These are phyloP conservation scores for Colletotrichum echinochloae DNA, from an alignment of 2,329 filamentous ascomycete species.

Conservation along the genomic window DNA sequence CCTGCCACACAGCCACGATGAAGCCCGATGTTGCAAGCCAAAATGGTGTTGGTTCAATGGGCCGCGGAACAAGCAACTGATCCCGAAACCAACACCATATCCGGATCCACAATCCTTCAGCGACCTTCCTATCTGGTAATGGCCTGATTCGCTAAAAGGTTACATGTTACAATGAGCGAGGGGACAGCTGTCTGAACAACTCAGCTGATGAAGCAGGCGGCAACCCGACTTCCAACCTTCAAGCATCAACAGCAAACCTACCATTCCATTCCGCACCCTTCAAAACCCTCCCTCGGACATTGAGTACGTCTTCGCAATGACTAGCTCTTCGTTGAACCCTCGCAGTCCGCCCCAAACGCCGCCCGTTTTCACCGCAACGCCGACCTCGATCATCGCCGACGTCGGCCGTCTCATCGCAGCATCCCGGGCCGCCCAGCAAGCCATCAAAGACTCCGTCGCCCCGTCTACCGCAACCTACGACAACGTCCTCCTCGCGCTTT, in stretches of 20 bases:
- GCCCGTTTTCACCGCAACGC: constrained; percentile 4
- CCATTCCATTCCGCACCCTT: background rate
- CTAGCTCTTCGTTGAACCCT: background rate
- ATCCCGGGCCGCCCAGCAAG: background rate
- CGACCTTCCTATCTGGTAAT: background rate
- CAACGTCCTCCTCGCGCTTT: constrained; percentile 14
- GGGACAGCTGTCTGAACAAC: background rate
- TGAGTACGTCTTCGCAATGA: background rate
- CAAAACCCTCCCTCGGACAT: rapidly evolving
- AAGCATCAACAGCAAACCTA: background rate
- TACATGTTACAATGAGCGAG: too few species aligned
- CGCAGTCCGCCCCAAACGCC: constrained; percentile 1
- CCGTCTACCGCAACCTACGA: constrained; percentile 12
- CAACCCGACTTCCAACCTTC: background rate
- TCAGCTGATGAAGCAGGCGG: background rate
- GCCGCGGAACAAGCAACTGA: background rate
- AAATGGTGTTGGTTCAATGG: background rate
- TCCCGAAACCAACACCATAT: background rate
- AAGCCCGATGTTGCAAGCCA: background rate
- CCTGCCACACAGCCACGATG: background rate
- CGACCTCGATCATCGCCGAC: background rate
- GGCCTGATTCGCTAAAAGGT: background rate
- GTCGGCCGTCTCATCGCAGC: background rate
- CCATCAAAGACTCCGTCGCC: background rate
- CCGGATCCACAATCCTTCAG: background rate